Evolutionary conservation across 2,329 filamentous ascomycete genomes (phyloP), one percentile per base, ranked within the genome.

Genomic region (Cladosporium colombiae): DNA sequence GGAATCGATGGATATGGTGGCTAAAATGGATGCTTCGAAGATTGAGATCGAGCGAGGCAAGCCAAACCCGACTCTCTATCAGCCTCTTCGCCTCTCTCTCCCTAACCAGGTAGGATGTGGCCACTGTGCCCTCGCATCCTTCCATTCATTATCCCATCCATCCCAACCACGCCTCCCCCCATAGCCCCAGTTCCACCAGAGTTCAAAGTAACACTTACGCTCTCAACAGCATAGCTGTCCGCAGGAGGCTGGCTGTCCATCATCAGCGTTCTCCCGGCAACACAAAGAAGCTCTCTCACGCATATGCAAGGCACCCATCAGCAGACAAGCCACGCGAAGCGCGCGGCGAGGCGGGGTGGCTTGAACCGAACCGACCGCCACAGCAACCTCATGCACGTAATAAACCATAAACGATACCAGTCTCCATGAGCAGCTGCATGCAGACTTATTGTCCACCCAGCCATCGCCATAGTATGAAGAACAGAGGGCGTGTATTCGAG

Each of bases 301-400:
- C 40, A 46, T 46, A 33, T n/a, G 52, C 52, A 55, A 55, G 52
- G 52, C 27, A 29, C 29, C 33, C 49, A 29, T 8, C 13, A 52
- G 23, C 49, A 27, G 16, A 52, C 49, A 25, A 27, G 49, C 49
- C 23, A 29, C n/a, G 49, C 49, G 49, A 52, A 52, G 13, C 5
- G 55, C 53, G 29, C 33, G 33, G 33, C 33, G 33, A 35, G 55
- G 55, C 55, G 33, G 55, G 55, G 55, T 57, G 55, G 55, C 55
- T 57, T 52, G 49, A n/a, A 27, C n/a, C 23, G 49, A 29, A 27
- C n/a, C 23, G 46, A 21, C n/a, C 29, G 52, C 52, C 55, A 40
- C 33, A 57, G 31, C 31, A 23, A 57, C 31, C 31, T 25, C 23
- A 23, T 57, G 55, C 55, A 57, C 33, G 55, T 33, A 40, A 40